These are phyloP conservation scores for Verticillium longisporum DNA, from an alignment of 2,329 filamentous ascomycete genomes.

Conservation along the genomic window DNA sequence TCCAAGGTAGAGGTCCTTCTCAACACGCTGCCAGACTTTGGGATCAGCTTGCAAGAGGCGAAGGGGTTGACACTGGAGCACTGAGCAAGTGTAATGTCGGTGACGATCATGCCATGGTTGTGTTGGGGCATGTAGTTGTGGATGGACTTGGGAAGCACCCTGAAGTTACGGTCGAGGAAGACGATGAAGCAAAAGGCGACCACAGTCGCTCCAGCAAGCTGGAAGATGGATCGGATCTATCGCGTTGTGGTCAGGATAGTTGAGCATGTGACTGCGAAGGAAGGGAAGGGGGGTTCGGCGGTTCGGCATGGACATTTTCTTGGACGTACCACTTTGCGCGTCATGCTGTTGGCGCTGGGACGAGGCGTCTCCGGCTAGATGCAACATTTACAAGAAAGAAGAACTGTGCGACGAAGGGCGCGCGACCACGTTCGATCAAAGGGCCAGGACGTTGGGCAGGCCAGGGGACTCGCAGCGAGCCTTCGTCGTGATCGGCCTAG, in stretches of 20 bases:
- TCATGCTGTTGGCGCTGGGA: neutral
- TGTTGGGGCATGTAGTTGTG: slow-evolving; percentile 84
- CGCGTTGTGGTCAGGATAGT: neutral
- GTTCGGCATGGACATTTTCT: too few relatives aligned
- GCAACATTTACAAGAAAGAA: neutral
- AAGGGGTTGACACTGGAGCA: slow-evolving; percentile 72
- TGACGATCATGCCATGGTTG: slow-evolving; percentile 77
- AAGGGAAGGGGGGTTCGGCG: neutral
- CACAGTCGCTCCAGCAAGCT: slow-evolving; percentile 61
- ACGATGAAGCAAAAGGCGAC: slow-evolving; percentile 67
- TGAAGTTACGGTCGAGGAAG: slow-evolving; percentile 82
- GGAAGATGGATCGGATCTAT: slow-evolving; percentile 62
- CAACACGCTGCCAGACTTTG: slow-evolving; percentile 69
- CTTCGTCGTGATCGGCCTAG: neutral
- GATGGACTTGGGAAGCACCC: slow-evolving; percentile 76
- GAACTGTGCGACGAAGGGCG: neutral
- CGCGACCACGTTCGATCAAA: neutral
- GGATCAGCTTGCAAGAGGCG: slow-evolving; percentile 66
- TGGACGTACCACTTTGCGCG: neutral
- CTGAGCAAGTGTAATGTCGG: slow-evolving; percentile 71
- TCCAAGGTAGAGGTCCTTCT: slow-evolving; percentile 63
- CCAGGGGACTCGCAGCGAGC: neutral
- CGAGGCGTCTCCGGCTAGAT: neutral
- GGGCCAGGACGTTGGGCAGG: neutral
- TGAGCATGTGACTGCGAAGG: neutral